Evolutionary conservation across 495 filamentous ascomycete species (phyloP).

Genomic region (Hypoxylon rickii): DNA sequence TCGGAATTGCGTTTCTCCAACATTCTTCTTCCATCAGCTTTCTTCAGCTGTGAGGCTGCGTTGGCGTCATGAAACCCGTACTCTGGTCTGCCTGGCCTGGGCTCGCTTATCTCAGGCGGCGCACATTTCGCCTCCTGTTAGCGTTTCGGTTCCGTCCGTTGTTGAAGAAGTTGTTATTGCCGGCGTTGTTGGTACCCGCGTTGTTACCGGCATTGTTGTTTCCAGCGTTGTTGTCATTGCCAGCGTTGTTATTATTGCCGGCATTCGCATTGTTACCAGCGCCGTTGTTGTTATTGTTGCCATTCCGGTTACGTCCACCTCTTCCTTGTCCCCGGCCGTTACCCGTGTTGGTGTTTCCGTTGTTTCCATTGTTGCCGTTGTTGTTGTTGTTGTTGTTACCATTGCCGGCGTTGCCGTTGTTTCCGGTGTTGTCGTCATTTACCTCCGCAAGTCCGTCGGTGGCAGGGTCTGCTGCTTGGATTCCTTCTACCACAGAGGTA

Average conservation of each 20-base stretch:
- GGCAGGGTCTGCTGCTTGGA: conserved; percentile 18
- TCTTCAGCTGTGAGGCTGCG: neutral
- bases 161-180: too few species aligned
- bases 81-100: too few species aligned
- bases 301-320: conserved; percentile 5
- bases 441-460: conserved; percentile 11
- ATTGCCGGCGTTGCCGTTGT: neutral
- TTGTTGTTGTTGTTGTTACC: neutral
- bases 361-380: neutral
- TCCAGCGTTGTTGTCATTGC: neutral
- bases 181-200: neutral
- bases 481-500: conserved; percentile 11
- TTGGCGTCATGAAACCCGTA: too few species aligned
- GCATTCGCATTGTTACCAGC: too few species aligned
- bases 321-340: conserved; percentile 4
- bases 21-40: neutral
- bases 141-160: neutral
- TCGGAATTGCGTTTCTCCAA: neutral
- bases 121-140: neutral
- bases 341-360: neutral
- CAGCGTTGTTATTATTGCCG: neutral
- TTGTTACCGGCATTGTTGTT: neutral
- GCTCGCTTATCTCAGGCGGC: neutral
- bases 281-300: neutral
- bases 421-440: neutral